Evolutionary conservation across 2,329 filamentous ascomycete species (phyloP).

Genomic region (Chlorencoelia australis): DNA sequence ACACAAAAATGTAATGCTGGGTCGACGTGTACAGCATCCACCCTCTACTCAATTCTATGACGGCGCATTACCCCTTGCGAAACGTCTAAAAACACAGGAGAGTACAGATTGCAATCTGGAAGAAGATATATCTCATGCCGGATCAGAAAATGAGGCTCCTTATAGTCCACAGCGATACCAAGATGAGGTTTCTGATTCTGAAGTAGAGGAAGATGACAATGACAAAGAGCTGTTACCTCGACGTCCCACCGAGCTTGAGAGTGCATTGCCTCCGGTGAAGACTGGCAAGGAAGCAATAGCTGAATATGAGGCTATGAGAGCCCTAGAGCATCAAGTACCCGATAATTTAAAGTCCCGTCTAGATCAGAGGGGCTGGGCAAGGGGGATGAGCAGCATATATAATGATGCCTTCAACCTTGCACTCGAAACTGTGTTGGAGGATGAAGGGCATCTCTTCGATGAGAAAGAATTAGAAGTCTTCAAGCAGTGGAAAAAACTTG

Average conservation of each 20-base stretch:
- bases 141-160: conserved; percentile 19
- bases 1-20: conserved; percentile 18
- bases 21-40: conserved; percentile 18
- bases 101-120: conserved; percentile 16
- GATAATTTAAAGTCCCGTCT: conserved; percentile 38
- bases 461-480: conserved; percentile 71
- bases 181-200: conserved; percentile 30
- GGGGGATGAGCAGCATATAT: conserved; percentile 81
- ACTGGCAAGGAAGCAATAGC: conserved; percentile 64
- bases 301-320: conserved; percentile 59
- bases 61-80: conserved; percentile 16
- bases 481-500: conserved; percentile 57
- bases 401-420: conserved; percentile 95
- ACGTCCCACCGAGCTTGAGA: conserved; percentile 58
- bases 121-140: conserved; percentile 14
- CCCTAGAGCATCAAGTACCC: conserved; percentile 27
- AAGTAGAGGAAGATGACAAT: conserved; percentile 27
- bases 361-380: conserved; percentile 54
- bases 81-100: conserved; percentile 21
- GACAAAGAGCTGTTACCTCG: conserved; percentile 17
- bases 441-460: conserved; percentile 83
- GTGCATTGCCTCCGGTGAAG: conserved; percentile 56
- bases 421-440: conserved; percentile 76
- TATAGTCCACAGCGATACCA: conserved; percentile 11
- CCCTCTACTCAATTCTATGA: conserved; percentile 20